A percentile compares a stretch with the other conserved stretches of the same genome.
phyloP scores from a whole-genome alignment of 768 basidiomycete species.

The Termitomyces sp. region DNA sequence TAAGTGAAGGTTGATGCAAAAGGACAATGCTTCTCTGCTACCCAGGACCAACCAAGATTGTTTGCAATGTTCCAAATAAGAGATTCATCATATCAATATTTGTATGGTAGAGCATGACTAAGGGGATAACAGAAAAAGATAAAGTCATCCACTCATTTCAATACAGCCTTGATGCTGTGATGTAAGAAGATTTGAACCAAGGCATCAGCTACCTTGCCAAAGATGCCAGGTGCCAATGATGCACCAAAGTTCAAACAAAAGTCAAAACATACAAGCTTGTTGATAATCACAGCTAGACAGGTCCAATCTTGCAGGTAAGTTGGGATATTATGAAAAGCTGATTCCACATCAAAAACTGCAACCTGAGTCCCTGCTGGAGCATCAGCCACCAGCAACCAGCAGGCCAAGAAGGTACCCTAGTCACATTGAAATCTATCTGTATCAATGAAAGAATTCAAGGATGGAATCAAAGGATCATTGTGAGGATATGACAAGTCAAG shows the following conservation, averaged over 20 bases:
- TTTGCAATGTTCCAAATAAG: background rate
- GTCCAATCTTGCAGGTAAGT: background rate
- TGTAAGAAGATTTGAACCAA: too few relatives aligned
- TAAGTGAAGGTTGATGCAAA: background rate
- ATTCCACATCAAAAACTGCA: background rate
- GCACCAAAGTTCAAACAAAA: background rate
- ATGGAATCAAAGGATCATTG: background rate
- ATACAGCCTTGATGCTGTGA: too few relatives aligned
- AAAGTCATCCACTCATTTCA: too few relatives aligned
- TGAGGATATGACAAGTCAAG: background rate
- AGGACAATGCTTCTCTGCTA: background rate
- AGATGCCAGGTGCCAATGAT: background rate
- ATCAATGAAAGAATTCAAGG: background rate
- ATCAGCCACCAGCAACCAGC: background rate
- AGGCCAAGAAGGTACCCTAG: background rate
- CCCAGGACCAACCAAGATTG: background rate
- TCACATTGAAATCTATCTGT: background rate
- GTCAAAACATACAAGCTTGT: background rate
- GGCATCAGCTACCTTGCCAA: background rate
- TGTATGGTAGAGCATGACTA: background rate
- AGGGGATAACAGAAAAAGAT: background rate
- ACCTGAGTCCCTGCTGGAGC: background rate
- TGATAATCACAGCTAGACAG: too few relatives aligned
- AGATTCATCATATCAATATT: background rate
- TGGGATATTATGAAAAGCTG: background rate